Base-by-base conservation (phyloP, 2,329 filamentous ascomycete species). In the Purpureocillium lavendulum region DNA sequence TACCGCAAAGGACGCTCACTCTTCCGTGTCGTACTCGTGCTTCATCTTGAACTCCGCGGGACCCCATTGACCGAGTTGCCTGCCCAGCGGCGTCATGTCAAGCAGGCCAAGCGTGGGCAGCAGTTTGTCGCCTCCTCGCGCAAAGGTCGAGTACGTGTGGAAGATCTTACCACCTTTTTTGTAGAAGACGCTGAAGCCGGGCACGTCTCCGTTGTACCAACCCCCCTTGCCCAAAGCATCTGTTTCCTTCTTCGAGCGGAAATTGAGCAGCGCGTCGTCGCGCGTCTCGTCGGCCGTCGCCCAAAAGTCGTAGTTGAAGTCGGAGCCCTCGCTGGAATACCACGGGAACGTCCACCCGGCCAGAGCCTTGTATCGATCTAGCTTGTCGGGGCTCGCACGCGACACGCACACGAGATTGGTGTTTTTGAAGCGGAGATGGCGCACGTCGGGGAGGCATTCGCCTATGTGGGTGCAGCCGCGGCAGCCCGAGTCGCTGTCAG, bases 271-370 rank as follows among this genome's bases (percentile, higher is more conserved):
- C 1, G 52, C 42, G 15, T 56, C 49, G 29, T 64, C 59, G 12
- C 57, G 36, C 2, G 57, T 60, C 7, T 51, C 64, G 35, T 62
- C 49, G 36, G 5, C 21, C 21, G 21, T 26, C 21, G 21, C 21
- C 21, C 21, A 26, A 26, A 64, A 64, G 46, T 66, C 62, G 41
- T 57, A 60, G 48, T 65, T 67, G 46, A 66, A 68, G 31, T 58
- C 51, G 5, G 53, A 56, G 2, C 46, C 54, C 6, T 53, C 51
- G 30, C 54, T 61, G 5, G 60, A 62, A 40, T 59, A 63, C 57
- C 64, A 68, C 1, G 61, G 63, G 36, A 64, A 66, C 1, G 42
- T 51, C 65, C 64, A 70, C 12, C 56, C 62, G 45, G 62, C 60
- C 33, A 56, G 52, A 12, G 55, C 44, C 42, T 59, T 58, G 48